phyloP scores from a whole-genome alignment of 1,284 basidiomycete genomes.

The Trametes polyzona region DNA sequence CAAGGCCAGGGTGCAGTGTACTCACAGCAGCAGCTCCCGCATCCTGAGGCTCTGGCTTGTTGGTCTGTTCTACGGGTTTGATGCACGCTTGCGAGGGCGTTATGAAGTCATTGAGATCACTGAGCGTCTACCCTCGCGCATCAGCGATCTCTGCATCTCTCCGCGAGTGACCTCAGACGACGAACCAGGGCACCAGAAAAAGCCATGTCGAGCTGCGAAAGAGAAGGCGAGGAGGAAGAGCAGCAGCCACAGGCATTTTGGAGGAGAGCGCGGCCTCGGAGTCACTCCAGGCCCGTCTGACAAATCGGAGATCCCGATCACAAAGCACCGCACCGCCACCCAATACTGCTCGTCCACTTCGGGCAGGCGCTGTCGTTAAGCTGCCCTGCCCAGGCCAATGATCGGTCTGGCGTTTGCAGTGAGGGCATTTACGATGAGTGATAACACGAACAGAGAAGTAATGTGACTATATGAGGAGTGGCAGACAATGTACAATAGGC shows the following conservation, averaged over 20 bases:
- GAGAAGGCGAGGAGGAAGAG: not conserved
- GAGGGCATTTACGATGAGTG: not conserved
- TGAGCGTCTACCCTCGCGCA: slow-evolving; percentile 64
- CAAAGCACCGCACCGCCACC: slow-evolving; percentile 10
- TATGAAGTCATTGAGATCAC: slow-evolving; percentile 98
- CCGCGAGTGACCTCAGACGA: slow-evolving; percentile 16
- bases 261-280: slow-evolving; percentile 5
- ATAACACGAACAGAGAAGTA: not conserved
- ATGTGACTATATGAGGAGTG: no score
- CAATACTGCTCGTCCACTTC: not conserved
- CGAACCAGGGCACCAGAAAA: slow-evolving; percentile 88
- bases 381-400: not conserved
- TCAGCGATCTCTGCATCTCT: slow-evolving; percentile 1
- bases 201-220: slow-evolving; percentile 56
- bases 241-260: slow-evolving; percentile 3
- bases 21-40: slow-evolving; percentile 64
- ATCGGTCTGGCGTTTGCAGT: not conserved
- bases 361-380: slow-evolving; percentile 7
- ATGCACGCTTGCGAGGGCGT: slow-evolving; percentile 98
- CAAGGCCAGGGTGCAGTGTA: not conserved
- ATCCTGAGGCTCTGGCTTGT: slow-evolving; percentile 48
- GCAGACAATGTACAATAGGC: not conserved
- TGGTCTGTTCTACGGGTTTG: slow-evolving; percentile 86
- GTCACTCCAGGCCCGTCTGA: slow-evolving; percentile 16
- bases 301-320: slow-evolving; percentile 24